Percentiles rank a stretch among this genome's conserved stretches.
These are phyloP conservation scores for Falciphora oryzae DNA, from an alignment of 2,329 filamentous ascomycete species.

Conservation along the genomic window DNA sequence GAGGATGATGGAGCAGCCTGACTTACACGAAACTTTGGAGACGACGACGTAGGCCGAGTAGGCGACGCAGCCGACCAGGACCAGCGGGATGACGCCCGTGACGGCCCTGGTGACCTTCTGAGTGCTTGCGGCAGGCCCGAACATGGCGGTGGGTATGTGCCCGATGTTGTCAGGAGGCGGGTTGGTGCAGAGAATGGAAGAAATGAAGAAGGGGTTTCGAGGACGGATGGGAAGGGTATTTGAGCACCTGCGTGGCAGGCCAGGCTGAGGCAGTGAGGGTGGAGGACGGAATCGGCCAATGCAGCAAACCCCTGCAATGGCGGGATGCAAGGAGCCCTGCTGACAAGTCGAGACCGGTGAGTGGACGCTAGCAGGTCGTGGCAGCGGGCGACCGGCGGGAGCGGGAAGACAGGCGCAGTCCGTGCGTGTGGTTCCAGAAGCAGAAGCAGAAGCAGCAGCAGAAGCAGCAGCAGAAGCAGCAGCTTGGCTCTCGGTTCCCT, in stretches of 20 bases:
- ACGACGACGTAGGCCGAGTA: slow-evolving; percentile 70
- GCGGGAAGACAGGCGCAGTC: background rate
- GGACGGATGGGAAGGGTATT: background rate
- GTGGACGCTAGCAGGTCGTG: background rate
- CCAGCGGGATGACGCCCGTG: slow-evolving; percentile 61
- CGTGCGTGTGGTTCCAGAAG: background rate
- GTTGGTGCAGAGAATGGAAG: background rate
- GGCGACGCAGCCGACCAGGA: slow-evolving; percentile 60
- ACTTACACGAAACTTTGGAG: slow-evolving; percentile 61
- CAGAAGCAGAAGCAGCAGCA: background rate
- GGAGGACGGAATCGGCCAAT: no score
- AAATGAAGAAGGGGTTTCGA: background rate
- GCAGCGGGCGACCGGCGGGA: background rate
- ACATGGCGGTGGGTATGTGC: slow-evolving; percentile 1
- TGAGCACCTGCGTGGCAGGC: background rate
- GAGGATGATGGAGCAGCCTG: slow-evolving; percentile 9
- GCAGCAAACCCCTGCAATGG: background rate
- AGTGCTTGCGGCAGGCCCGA: slow-evolving; percentile 7
- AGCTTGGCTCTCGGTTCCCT: background rate
- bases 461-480: background rate
- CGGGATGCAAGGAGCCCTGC: background rate
- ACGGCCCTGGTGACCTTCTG: slow-evolving; percentile 3
- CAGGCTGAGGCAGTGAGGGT: background rate
- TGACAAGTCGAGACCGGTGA: background rate
- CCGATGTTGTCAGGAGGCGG: background rate